Conservation (phyloP, 2,329 filamentous ascomycete genomes). For the Fusarium algeriense region DNA sequence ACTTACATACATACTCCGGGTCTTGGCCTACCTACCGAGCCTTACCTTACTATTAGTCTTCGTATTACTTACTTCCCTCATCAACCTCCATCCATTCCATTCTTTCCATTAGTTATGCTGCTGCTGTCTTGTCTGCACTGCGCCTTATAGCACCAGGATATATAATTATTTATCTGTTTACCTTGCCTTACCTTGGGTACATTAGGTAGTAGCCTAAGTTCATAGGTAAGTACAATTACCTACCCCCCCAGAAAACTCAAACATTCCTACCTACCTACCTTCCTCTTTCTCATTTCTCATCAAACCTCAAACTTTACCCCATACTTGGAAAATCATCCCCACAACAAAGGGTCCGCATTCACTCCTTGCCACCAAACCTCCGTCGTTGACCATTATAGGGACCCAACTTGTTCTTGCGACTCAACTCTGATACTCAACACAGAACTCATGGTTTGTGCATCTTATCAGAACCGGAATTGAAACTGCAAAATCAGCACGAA, state of each 20-base stretch:
- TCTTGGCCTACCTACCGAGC: slow-evolving; percentile 25
- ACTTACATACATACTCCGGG: slow-evolving; percentile 11
- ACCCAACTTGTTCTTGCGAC: slow-evolving; percentile 13
- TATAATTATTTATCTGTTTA: slow-evolving; percentile 10
- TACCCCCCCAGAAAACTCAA: slow-evolving; percentile 8
- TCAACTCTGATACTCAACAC: slow-evolving; percentile 14
- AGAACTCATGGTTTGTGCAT: slow-evolving; percentile 1
- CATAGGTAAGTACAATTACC: slow-evolving; percentile 2
- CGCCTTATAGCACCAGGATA: slow-evolving; percentile 20
- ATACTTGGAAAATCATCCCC: slow-evolving; percentile 44
- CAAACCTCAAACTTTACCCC: slow-evolving; percentile 40
- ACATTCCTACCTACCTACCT: slow-evolving; percentile 9
- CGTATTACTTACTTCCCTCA: slow-evolving; percentile 24
- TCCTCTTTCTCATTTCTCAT: slow-evolving; percentile 23
- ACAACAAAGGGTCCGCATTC: slow-evolving; percentile 41
- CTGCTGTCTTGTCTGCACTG: slow-evolving; percentile 8
- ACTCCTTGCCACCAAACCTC: slow-evolving; percentile 10
- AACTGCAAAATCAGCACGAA: not conserved
- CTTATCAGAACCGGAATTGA: not conserved
- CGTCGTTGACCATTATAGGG: not conserved
- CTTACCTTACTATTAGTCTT: slow-evolving; percentile 36
- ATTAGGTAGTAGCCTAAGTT: not conserved
- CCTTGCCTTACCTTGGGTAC: not conserved
- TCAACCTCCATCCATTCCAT: not conserved
- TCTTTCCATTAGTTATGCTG: not conserved